Evolutionary conservation across 2,329 filamentous ascomycete species (phyloP), one percentile per base, ranked within the genome.

Genomic region (Penicillium sp.): DNA sequence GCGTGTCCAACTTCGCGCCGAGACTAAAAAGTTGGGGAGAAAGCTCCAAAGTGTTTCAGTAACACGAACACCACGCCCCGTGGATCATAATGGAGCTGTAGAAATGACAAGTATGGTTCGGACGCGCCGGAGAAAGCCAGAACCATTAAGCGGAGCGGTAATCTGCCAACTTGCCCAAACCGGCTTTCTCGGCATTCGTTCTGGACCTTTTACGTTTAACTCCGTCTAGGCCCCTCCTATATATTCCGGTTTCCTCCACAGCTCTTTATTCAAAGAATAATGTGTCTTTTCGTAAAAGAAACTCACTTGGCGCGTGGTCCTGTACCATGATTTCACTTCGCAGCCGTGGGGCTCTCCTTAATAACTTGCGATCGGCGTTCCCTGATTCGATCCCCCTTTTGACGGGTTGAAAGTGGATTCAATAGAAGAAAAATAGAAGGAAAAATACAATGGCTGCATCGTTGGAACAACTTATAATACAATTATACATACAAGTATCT

Each of bases 61-160:
- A 27, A 37, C 33, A 50, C 33, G 22, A 50, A 50, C 22, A 50
- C 48, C 35, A n/a, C 48, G 35, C 33, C 33, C 11, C 29, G 35
- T 57, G 35, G 51, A 54, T 49, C 56, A 58, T 57, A 45, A 35
- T 49, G 48, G 52, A 56, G 54, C 39, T 54, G 37, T 57, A 59
- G 63, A 65, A 59, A 57, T 59, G 63, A 57, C 57, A 61, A 58
- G 57, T 21, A 61, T 62, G 58, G 58, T 61, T 63, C 63, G 61
- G 64, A 59, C 64, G 59, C 58, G 57, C 58, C 63, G 64, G 63
- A 65, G 61, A 46, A 37, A 35, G 29, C n/a, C 24, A 39, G 47
- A 22, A 48, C 27, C 27, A 55, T 54, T 43, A 51, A 61, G 60
- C 62, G 60, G 62, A 64, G 60, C 55, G 31, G 55, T 55, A 59